Conservation (phyloP, 305 asterid genomes). For the Fraxinus ornus region DNA sequence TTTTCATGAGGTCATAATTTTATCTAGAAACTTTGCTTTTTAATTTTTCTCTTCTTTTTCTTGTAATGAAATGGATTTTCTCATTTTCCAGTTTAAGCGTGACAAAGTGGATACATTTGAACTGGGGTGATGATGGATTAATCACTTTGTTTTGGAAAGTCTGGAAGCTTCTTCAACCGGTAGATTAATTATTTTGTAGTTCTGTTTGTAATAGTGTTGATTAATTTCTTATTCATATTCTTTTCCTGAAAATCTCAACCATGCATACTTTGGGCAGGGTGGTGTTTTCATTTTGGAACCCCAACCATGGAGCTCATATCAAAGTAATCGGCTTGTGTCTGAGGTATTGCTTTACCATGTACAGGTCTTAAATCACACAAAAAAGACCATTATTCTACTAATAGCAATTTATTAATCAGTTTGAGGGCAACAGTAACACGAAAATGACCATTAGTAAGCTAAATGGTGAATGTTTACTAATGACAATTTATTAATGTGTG, state of each 20-base stretch:
- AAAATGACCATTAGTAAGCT: not conserved
- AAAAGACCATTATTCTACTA: not conserved
- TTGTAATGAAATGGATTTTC: conserved; percentile 20
- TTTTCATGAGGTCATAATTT: not conserved
- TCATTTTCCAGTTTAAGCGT: conserved; percentile 67
- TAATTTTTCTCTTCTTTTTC: not conserved
- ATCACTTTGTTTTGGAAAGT: conserved; percentile 68
- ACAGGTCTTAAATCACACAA: not conserved
- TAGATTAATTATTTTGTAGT: conserved; percentile 11
- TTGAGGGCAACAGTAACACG: not conserved
- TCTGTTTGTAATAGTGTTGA: not conserved
- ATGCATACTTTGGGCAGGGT: conserved; percentile 54
- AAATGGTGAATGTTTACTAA: not conserved
- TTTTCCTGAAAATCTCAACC: not conserved
- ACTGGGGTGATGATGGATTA: conserved; percentile 93
- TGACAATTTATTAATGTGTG: not conserved
- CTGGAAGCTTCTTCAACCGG: conserved; percentile 79
- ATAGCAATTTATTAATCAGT: not conserved
- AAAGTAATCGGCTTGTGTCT: conserved; percentile 67
- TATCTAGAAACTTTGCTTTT: not conserved
- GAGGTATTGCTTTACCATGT: conserved; percentile 43
- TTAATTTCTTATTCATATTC: not conserved
- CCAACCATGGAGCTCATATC: conserved; percentile 85
- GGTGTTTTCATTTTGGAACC: conserved; percentile 94
- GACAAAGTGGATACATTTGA: conserved; percentile 90